Base-by-base conservation (phyloP, 768 basidiomycete genomes). In the Suillus hirtellus region DNA sequence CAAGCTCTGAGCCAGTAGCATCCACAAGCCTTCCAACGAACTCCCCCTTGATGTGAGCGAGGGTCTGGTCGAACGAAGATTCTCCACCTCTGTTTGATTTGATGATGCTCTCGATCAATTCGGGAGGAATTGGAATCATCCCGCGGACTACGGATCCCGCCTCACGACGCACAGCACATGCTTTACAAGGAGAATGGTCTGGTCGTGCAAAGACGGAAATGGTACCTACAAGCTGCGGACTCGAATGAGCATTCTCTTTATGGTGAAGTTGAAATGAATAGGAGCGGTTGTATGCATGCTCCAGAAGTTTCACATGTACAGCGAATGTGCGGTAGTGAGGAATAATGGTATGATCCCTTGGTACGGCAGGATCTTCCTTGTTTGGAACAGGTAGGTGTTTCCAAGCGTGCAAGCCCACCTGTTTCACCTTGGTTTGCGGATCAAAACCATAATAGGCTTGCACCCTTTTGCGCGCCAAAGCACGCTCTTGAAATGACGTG, bases 371-470 rank as follows among this genome's bases (percentile, higher is more conserved):
- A 44, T 59, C 59, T 31, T 34, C 59, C 12, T 24, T 21, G 12
- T 10, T 43, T 12, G 70, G 64, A 21, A 71, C 71, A 6, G 60
- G 15, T 11, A 71, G n/a, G 37, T 73, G 71, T 15, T 49, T n/a
- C 66, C 65, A 68, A 15, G 64, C 42, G 1, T 61, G 59, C 3
- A 27, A 17, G 8, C 42, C 35, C 15, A 64, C n/a, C 11, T 40
- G 61, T 46, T 42, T 38, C 27, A 42, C 68, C n/a, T 40, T 63
- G 10, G 58, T 42, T 54, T 67, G 65, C 14, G 70, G 72, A 44
- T 73, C 65, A 58, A 71, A 66, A 7, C 58, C 64, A 52, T 75
- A 75, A 21, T 64, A 73, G 42, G 65, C 63, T 44, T 69, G 64
- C 15, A 75, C 66, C 34, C 53, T 64, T 10, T 65, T 63, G 24